Evolutionary conservation across 805 yeast species (phyloP).

Genomic region (Blastobotrys attinorum): DNA sequence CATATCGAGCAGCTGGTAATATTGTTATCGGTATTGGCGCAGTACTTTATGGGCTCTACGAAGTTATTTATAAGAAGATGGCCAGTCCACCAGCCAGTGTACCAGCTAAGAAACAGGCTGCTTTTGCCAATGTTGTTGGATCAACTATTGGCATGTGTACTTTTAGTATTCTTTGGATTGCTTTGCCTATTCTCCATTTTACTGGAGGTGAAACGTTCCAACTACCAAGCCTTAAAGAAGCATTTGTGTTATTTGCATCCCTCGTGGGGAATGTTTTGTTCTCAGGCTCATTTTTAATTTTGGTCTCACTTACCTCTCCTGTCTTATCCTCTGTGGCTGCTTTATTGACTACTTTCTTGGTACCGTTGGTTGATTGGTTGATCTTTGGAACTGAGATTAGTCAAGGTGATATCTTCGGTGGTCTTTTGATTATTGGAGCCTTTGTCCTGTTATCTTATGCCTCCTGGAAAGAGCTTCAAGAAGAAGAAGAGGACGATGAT

Average conservation of each 20-base stretch:
- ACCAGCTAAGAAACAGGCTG: constrained; percentile 59
- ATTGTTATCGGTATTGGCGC: constrained; percentile 67
- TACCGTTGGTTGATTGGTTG: constrained; percentile 69
- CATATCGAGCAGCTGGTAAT: constrained; percentile 62
- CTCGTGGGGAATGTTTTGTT: constrained; percentile 57
- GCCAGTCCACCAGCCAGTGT: constrained; percentile 70
- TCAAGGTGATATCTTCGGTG: constrained; percentile 56
- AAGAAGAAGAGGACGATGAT: constrained; percentile 28
- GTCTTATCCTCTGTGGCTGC: constrained; percentile 65
- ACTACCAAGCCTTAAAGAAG: constrained; percentile 36
- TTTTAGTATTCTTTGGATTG: constrained; percentile 39
- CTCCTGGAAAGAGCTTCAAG: constrained; percentile 30
- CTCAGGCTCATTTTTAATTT: constrained; percentile 61
- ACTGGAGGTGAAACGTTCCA: constrained; percentile 51
- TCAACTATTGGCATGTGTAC: constrained; percentile 58
- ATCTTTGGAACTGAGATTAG: constrained; percentile 53
- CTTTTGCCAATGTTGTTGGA: constrained; percentile 74
- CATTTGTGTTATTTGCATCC: constrained; percentile 45
- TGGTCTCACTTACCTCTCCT: constrained; percentile 81
- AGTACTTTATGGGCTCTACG: constrained; percentile 70
- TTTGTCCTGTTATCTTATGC: constrained; percentile 46
- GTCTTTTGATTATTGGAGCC: constrained; percentile 59
- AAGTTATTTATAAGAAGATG: constrained; percentile 68
- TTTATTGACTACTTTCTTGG: constrained; percentile 67
- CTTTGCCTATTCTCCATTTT: constrained; percentile 43